phyloP scores from a whole-genome alignment of 1,284 basidiomycete species.

The Marasmius tenuissimus region DNA sequence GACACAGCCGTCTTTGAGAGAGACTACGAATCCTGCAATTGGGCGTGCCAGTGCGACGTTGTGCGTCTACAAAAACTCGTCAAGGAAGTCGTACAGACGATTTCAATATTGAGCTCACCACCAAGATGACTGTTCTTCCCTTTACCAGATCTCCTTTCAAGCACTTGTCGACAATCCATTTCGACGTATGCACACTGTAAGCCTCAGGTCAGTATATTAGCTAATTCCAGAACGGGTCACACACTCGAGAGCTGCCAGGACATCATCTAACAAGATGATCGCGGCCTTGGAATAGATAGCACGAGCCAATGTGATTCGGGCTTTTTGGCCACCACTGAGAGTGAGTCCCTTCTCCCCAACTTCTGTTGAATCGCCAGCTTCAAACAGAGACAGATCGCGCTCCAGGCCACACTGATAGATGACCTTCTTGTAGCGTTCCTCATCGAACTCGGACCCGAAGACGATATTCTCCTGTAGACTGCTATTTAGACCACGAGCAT shows the following conservation, averaged over 20 bases:
- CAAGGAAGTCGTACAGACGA: neutral
- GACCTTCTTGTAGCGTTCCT: constrained; percentile 56
- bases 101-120: constrained; percentile 47
- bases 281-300: constrained; percentile 66
- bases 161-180: constrained; percentile 77
- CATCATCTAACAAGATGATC: constrained; percentile 66
- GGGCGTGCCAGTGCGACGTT: constrained; percentile 59
- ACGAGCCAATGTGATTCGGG: constrained; percentile 69
- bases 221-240: neutral
- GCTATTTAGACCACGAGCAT: constrained; percentile 14
- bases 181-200: constrained; percentile 57
- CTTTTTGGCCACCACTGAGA: constrained; percentile 71
- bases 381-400: constrained; percentile 53
- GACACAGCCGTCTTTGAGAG: constrained; percentile 49
- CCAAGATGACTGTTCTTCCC: constrained; percentile 70
- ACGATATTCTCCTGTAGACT: constrained; percentile 56
- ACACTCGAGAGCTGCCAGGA: constrained; percentile 54
- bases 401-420: constrained; percentile 53
- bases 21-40: constrained; percentile 58
- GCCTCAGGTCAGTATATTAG: too few relatives aligned
- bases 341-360: constrained; percentile 44
- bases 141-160: constrained; percentile 67
- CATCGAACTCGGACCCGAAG: constrained; percentile 45
- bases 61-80: constrained; percentile 50
- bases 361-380: constrained; percentile 51